Conservation (phyloP, 2,329 filamentous ascomycete genomes). For the Sporothrix curviconia region DNA sequence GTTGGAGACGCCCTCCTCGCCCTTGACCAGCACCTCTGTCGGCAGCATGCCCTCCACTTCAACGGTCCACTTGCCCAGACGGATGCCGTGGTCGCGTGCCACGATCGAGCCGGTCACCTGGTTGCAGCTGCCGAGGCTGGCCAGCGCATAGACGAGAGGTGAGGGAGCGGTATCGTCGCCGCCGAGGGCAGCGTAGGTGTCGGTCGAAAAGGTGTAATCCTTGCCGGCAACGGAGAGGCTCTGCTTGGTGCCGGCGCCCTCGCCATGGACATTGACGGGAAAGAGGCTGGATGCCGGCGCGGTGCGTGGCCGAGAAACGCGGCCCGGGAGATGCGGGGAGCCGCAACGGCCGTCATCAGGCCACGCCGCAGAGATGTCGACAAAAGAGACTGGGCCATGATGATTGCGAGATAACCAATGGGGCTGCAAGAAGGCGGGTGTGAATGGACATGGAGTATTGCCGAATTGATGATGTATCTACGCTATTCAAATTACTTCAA, state of each 20-base stretch:
- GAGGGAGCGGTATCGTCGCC: conserved; percentile 5
- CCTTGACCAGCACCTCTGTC: conserved; percentile 5
- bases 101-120: conserved; percentile 10
- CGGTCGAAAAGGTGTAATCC: conserved; percentile 1
- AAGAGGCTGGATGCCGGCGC: background rate
- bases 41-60: conserved; percentile 10
- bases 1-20: conserved; percentile 8
- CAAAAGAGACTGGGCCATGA: background rate
- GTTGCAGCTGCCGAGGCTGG: conserved; percentile 9
- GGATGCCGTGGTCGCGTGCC: conserved; percentile 3
- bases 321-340: background rate
- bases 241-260: conserved; percentile 4
- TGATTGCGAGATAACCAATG: too few relatives aligned
- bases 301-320: background rate
- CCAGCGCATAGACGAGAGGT: conserved; percentile 8
- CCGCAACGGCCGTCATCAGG: background rate
- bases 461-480: too few relatives aligned
- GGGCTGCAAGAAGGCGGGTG: background rate
- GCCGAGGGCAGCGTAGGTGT: conserved; percentile 7
- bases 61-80: conserved; percentile 7
- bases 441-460: too few relatives aligned
- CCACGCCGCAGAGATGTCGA: conserved; percentile 1
- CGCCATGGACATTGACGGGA: background rate
- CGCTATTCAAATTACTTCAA: too few relatives aligned
- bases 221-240: conserved; percentile 2